Evolutionary conservation across 2,329 filamentous ascomycete species (phyloP), one percentile per base, ranked within the genome.

Genomic region (Biscogniauxia mediterranea): DNA sequence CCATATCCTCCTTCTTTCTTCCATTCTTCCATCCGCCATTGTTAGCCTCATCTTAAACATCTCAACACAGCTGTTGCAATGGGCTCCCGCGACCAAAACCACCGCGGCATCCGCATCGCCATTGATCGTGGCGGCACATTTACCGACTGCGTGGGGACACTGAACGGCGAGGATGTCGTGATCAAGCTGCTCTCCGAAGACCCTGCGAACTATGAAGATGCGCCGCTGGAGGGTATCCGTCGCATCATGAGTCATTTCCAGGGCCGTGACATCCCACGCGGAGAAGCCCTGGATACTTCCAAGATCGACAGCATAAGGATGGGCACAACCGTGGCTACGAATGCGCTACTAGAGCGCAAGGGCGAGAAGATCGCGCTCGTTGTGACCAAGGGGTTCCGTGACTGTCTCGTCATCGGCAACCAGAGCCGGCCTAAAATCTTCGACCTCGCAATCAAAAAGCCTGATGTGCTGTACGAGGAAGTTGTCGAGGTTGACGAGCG

Each of bases 311-410:
- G 90, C 59, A 97, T 97, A 73, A 89, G 93, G 54, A 97, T 97
- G 93, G 93, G 93, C 52, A 97, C 93, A 1, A 97, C 93, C 0
- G 93, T 97, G 13, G 93, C 93, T 9, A 97, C 93, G 0, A 97
- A 97, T 75, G 93, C 93, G 0, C 78, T 97, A 59, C 82, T 97
- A 1, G 93, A 97, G 76, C 83, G 93, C 61, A 97, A 97, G 76
- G 93, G 93, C 54, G 93, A 96, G 78, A 87, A 86, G 68, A 94
- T 95, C 72, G 93, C 91, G 15, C 84, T 97, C 76, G 86, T 97
- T 0, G 91, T 96, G 11, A 97, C 92, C 1, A 89, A 88, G 67
- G 93, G 93, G 0, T 97, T 97, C 80, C 89, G 87, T 68, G 93
- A 97, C 74, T 96, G 92, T 68, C 80, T 97, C 23, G 84, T 88